These are phyloP conservation scores for Isoetes taiwanensis DNA, from an alignment of 75 land plant genomes.

Conservation along the genomic window DNA sequence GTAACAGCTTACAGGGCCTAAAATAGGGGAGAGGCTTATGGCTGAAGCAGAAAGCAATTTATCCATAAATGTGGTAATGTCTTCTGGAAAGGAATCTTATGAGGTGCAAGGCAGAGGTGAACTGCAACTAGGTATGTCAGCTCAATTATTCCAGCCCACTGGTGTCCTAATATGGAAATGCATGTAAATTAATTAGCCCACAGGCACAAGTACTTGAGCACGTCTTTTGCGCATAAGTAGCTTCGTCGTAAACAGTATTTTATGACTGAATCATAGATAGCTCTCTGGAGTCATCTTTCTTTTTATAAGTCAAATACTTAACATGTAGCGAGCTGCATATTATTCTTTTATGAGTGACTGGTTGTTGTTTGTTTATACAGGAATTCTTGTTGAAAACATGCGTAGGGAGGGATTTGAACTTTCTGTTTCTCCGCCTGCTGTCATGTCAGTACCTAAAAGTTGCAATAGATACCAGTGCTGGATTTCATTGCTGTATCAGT, in stretches of 20 bases:
- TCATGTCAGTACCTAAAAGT: constrained; percentile 78
- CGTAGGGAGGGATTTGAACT: constrained; percentile 98
- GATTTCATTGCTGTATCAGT: not conserved
- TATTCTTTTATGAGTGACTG: no score
- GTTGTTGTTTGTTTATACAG: constrained; percentile 24
- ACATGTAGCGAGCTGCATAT: not conserved
- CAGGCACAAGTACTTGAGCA: no score
- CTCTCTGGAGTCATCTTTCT: no score
- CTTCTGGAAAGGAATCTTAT: constrained; percentile 64
- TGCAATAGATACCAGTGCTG: not conserved
- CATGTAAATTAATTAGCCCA: constrained; percentile 8
- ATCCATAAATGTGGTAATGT: constrained; percentile 79
- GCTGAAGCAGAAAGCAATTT: constrained; percentile 90
- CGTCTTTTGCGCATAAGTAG: no score
- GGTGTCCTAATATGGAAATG: not conserved
- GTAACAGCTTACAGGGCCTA: constrained; percentile 77
- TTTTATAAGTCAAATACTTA: not conserved
- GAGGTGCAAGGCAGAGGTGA: constrained; percentile 99
- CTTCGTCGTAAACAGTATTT: no score
- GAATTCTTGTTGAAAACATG: constrained; percentile 96
- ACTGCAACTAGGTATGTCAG: constrained; percentile 72
- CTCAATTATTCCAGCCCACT: not conserved
- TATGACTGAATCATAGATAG: no score
- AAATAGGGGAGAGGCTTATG: constrained; percentile 80
- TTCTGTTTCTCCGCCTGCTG: constrained; percentile 97